Percentiles rank a stretch among this genome's conserved stretches.
phyloP scores from a whole-genome alignment of 1,284 basidiomycete genomes.

The Ganoderma multipileum region DNA sequence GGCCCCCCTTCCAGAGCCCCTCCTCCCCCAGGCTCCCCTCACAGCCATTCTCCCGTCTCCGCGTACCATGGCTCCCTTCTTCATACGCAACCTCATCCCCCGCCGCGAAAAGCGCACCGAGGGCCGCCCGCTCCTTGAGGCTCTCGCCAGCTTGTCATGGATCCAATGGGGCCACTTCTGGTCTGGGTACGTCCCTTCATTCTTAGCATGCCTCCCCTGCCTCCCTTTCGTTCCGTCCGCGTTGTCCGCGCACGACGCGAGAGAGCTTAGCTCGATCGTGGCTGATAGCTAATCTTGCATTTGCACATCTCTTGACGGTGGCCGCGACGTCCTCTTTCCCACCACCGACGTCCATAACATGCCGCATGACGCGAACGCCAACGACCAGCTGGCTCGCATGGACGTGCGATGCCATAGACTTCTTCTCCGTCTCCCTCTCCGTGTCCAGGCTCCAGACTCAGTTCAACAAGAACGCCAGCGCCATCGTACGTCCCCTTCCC shows the following conservation, averaged over 20 bases:
- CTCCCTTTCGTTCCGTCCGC: neutral
- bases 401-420: conserved; percentile 84
- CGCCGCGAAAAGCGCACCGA: conserved; percentile 47
- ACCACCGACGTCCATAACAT: conserved; percentile 11
- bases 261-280: conserved; percentile 1
- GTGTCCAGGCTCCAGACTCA: conserved; percentile 61
- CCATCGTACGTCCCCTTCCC: conserved; percentile 54
- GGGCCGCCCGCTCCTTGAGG: conserved; percentile 45
- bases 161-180: conserved; percentile 58
- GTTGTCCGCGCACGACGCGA: neutral
- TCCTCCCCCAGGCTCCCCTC: conserved; percentile 1
- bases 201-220: conserved; percentile 8
- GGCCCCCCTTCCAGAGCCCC: neutral
- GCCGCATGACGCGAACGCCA: neutral
- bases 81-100: conserved; percentile 42
- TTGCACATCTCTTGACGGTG: conserved; percentile 17
- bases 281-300: conserved; percentile 13
- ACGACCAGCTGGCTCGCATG: conserved; percentile 73
- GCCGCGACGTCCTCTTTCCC: conserved; percentile 20
- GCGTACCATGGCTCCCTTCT: conserved; percentile 39
- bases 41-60: conserved; percentile 9
- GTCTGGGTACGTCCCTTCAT: conserved; percentile 44
- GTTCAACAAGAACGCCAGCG: conserved; percentile 53
- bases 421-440: conserved; percentile 85
- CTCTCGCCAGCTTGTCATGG: conserved; percentile 47